Percentiles rank a stretch among this genome's conserved stretches.
Evolutionary conservation across 352 stramenopile genomes (phyloP).

Genomic region (Phytophthora meadii): DNA sequence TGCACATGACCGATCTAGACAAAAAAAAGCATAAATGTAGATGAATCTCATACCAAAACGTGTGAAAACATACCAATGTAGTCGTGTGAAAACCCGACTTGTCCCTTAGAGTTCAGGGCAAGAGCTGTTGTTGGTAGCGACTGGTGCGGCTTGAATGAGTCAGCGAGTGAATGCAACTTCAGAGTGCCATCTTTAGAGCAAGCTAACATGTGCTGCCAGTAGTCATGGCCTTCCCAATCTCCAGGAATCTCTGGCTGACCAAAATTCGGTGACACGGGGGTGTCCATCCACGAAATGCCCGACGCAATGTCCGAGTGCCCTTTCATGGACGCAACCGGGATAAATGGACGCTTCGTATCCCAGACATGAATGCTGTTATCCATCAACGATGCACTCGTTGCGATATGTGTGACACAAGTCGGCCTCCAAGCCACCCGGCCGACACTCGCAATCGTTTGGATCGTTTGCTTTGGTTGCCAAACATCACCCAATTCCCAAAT

Average conservation of each 20-base stretch:
- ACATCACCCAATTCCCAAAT: slow-evolving; percentile 83
- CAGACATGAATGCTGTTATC: slow-evolving; percentile 91
- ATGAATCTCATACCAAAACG: neutral
- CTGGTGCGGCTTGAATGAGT: slow-evolving; percentile 86
- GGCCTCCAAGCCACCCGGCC: slow-evolving; percentile 83
- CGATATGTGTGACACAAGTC: slow-evolving; percentile 82
- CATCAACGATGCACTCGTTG: slow-evolving; percentile 84
- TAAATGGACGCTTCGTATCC: slow-evolving; percentile 86
- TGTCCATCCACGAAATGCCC: slow-evolving; percentile 88
- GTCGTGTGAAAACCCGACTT: slow-evolving; percentile 86
- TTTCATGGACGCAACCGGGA: slow-evolving; percentile 87
- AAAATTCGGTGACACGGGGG: slow-evolving; percentile 54
- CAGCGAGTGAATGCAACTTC: slow-evolving; percentile 85
- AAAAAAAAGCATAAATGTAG: neutral
- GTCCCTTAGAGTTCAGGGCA: slow-evolving; percentile 80
- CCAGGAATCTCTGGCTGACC: slow-evolving; percentile 39
- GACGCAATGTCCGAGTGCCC: slow-evolving; percentile 84
- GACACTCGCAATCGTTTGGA: slow-evolving; percentile 88
- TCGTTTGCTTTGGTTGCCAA: slow-evolving; percentile 82
- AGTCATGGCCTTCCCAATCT: slow-evolving; percentile 79
- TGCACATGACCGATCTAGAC: slow-evolving; percentile 80
- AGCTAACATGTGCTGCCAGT: slow-evolving; percentile 90
- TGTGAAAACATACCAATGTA: slow-evolving; percentile 61
- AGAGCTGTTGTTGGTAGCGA: slow-evolving; percentile 76
- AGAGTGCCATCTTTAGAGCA: slow-evolving; percentile 90